Evolutionary conservation across 164 flowering plant species (phyloP).

Genomic region (Macadamia integrifolia): DNA sequence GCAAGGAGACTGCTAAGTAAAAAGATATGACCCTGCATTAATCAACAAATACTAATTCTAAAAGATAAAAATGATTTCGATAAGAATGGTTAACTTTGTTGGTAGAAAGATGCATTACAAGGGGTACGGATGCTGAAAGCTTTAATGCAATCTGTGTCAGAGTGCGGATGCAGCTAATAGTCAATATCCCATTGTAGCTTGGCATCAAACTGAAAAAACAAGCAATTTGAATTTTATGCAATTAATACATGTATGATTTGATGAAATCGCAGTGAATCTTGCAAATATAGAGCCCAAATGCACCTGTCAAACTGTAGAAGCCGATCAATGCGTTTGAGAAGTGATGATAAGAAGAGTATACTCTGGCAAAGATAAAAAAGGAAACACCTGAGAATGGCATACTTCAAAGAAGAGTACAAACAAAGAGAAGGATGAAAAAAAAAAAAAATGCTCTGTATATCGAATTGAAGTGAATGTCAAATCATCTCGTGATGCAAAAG

Average conservation of each 20-base stretch:
- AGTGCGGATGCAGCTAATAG: conserved; percentile 82
- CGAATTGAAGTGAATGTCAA: background rate
- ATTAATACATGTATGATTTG: conserved; percentile 1
- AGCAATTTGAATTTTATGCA: conserved; percentile 5
- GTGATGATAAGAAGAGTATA: conserved; percentile 55
- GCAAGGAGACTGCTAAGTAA: conserved; percentile 36
- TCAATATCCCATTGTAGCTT: conserved; percentile 87
- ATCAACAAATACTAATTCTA: background rate
- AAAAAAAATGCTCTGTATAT: background rate
- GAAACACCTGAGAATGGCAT: background rate
- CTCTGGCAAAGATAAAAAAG: conserved; percentile 41
- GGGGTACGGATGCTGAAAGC: conserved; percentile 63
- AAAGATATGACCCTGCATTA: conserved; percentile 53
- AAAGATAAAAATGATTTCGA: background rate
- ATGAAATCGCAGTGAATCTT: background rate
- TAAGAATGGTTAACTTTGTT: background rate
- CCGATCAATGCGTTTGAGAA: conserved; percentile 90
- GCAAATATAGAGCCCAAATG: conserved; percentile 9
- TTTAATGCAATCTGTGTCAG: conserved; percentile 74
- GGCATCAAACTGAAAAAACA: conserved; percentile 75
- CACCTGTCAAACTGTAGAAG: conserved; percentile 96
- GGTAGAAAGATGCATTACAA: conserved; percentile 39
- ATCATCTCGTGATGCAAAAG: background rate
- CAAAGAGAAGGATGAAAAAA: background rate
- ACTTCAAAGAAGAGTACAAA: background rate